phyloP scores from a whole-genome alignment of 352 stramenopile species.

The Pythium grandisporangium region DNA sequence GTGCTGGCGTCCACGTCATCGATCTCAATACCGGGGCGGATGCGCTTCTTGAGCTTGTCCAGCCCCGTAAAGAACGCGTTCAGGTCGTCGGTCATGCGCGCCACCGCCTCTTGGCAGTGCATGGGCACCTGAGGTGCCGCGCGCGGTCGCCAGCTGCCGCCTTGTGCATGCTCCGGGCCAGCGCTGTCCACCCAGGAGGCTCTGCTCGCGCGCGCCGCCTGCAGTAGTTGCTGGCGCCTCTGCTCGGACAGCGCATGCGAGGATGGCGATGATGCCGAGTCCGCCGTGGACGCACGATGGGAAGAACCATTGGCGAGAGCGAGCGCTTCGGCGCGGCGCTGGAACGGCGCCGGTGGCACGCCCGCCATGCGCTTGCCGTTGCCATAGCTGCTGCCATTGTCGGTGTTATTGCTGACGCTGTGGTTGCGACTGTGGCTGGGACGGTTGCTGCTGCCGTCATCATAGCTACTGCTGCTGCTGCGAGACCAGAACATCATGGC shows the following conservation, averaged over 20 bases:
- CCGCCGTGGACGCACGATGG: not conserved
- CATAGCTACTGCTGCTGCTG: not conserved
- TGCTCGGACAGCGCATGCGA: constrained; percentile 59
- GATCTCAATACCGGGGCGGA: constrained; percentile 4
- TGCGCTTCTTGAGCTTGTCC: constrained; percentile 6
- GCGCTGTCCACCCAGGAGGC: constrained; percentile 63
- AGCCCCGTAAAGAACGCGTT: constrained; percentile 4
- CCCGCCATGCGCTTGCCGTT: not conserved
- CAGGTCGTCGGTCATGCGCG: constrained; percentile 14
- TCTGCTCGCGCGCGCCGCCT: constrained; percentile 54
- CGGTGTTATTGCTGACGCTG: not conserved
- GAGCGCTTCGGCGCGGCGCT: not conserved
- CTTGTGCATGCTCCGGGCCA: not conserved
- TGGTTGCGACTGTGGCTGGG: not conserved
- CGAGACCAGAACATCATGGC: constrained; percentile 2
- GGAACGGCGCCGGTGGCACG: not conserved
- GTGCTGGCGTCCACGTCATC: constrained; percentile 21
- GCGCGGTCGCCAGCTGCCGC: not conserved
- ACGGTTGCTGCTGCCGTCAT: not conserved
- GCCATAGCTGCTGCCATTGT: not conserved
- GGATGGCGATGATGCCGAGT: not conserved
- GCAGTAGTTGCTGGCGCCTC: constrained; percentile 59
- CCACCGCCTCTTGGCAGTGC: constrained; percentile 36
- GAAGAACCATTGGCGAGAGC: not conserved
- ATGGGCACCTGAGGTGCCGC: constrained; percentile 3